Base-by-base conservation (phyloP, 257 asterid genomes). In the Apocynum venetum region DNA sequence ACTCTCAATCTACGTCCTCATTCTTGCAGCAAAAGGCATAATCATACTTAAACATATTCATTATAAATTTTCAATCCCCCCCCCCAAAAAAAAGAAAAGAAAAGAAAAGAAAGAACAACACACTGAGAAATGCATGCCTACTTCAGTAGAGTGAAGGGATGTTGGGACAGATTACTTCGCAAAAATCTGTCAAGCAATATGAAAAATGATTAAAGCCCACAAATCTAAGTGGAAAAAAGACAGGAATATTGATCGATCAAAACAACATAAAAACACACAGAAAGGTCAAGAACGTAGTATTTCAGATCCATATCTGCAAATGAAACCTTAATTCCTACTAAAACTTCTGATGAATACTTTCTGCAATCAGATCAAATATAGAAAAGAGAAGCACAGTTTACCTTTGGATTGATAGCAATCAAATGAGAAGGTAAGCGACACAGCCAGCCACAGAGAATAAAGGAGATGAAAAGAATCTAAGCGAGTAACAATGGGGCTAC, bases 361-460 rank as follows among this genome's bases (percentile, higher is more conserved):
- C 65, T 3, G 11, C 6, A 15, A 56, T 14, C 44, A 78, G 71
- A 72, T 78, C 41, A 61, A 31, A 72, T 49, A 52, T 43, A 12
- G 13, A 8, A 6, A 40, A 15, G 31, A 71, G 7, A 35, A 72
- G 31, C 53, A 60, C 36, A 35, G 3, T 1, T 60, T 38, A 78
- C 77, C 81, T 69, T 61, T 15, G 8, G 31, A 25, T 46, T 6
- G 53, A n/a, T 51, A 12, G 66, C 56, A 66, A 12, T 7, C 17
- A 38, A 41, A 52, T 36, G 17, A 66, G n/a, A 63, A 13, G 35
- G 3, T 31, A 12, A 19, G 66, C 31, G 31, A 25, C 31, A 25
- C n/a, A 74, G 70, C 48, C 17, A 51, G 56, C 56, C 61, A 71
- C 78, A 20, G 78, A 77, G 80, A 68, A 53, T 55, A 55, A 76